A percentile compares a stretch with the other conserved stretches of the same genome.
Conservation (phyloP, 192 early-diverging fungal species). For the Coemansia sp. region DNA sequence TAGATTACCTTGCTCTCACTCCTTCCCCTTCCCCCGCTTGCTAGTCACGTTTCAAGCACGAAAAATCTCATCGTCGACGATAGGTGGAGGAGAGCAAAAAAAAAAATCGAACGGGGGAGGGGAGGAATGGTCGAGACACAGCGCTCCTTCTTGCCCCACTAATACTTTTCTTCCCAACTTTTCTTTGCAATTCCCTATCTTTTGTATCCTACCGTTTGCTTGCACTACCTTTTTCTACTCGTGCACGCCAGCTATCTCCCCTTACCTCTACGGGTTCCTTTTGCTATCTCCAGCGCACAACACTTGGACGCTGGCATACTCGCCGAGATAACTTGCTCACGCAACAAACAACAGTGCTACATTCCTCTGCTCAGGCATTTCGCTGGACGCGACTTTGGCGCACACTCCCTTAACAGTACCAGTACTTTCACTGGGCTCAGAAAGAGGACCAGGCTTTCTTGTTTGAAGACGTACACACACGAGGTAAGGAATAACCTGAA, state of each 20-base stretch:
- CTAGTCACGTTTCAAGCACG: neutral
- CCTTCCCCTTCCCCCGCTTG: neutral
- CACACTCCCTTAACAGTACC: neutral
- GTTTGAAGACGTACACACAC: neutral
- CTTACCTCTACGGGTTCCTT: neutral
- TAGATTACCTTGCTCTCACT: neutral
- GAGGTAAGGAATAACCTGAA: constrained; percentile 2
- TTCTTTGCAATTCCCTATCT: neutral
- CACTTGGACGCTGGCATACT: neutral
- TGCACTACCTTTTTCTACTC: neutral
- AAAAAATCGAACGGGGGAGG: neutral
- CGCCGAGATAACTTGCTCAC: neutral
- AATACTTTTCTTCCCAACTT: neutral
- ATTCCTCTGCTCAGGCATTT: neutral
- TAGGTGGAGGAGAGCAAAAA: neutral
- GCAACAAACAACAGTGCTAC: neutral
- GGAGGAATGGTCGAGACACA: neutral
- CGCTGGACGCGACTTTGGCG: neutral
- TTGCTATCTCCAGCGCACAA: neutral
- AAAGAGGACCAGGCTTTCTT: neutral
- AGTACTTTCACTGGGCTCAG: neutral
- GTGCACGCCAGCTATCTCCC: neutral
- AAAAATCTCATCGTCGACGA: neutral
- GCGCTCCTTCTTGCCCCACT: neutral
- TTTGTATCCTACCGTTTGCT: neutral